Evolutionary conservation across 805 yeast species (phyloP).

Genomic region (Candida endomychidarum): DNA sequence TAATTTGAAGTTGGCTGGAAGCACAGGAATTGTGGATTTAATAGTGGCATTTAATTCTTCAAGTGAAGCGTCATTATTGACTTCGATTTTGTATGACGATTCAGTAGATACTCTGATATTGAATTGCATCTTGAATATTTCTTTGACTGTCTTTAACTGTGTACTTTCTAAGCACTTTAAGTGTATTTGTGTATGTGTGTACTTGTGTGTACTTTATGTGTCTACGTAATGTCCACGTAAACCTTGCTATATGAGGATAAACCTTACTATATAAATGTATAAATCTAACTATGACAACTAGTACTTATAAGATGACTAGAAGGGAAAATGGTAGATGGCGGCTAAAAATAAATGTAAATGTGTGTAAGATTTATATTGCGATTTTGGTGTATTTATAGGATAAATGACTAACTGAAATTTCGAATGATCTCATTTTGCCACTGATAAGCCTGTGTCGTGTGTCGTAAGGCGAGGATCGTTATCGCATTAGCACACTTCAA

Average conservation of each 20-base stretch:
- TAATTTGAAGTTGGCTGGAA: slow-evolving; percentile 40
- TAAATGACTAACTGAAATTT: slow-evolving; percentile 5
- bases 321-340: no score
- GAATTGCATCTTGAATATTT: slow-evolving; percentile 1
- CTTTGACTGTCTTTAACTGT: no score
- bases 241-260: no score
- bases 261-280: not conserved
- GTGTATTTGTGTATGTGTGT: no score
- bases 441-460: slow-evolving; percentile 9
- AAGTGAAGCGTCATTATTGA: slow-evolving; percentile 53
- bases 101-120: slow-evolving; percentile 43
- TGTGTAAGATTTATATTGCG: no score
- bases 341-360: no score
- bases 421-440: slow-evolving; percentile 9
- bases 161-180: no score
- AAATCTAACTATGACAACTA: no score
- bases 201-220: not conserved
- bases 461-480: no score
- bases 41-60: slow-evolving; percentile 50
- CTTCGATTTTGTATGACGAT: slow-evolving; percentile 43
- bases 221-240: no score
- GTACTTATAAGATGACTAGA: not conserved
- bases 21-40: slow-evolving; percentile 40
- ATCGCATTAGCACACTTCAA: no score
- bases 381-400: slow-evolving; percentile 1